Conservation (phyloP, 306 rosid genomes). For the Malus fusca region DNA sequence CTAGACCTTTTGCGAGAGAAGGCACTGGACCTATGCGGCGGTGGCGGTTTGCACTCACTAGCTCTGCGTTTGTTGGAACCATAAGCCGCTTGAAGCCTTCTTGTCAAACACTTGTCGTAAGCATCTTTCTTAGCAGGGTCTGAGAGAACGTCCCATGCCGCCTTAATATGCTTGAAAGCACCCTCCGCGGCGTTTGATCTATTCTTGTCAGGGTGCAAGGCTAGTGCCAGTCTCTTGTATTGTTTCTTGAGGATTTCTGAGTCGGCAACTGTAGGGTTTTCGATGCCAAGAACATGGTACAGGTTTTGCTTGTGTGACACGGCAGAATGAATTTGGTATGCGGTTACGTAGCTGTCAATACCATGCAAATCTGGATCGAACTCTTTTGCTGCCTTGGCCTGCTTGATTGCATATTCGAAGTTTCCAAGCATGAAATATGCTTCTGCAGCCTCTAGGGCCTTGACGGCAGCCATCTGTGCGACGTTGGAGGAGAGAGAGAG, state of each 20-base stretch:
- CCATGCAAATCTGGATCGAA: neutral
- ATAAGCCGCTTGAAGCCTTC: neutral
- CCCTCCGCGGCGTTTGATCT: neutral
- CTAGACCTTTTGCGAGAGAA: neutral
- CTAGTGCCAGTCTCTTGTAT: neutral
- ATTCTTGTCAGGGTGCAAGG: conserved; percentile 4
- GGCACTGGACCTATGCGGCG: neutral
- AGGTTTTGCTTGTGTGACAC: neutral
- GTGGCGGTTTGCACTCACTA: neutral
- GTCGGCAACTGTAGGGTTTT: neutral
- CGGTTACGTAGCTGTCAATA: neutral
- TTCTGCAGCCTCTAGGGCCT: neutral
- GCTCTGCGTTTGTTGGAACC: neutral
- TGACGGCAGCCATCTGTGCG: neutral
- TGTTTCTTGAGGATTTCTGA: neutral
- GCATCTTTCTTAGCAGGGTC: neutral
- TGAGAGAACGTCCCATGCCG: too few species aligned
- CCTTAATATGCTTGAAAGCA: too few species aligned
- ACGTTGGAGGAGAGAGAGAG: neutral
- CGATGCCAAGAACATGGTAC: neutral
- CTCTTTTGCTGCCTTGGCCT: neutral
- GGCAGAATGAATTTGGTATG: neutral
- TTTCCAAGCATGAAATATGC: neutral
- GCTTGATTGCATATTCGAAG: neutral
- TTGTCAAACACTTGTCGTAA: neutral